Conservation (phyloP, 73 alveolate genomes). For the Paramecium sonneborni region DNA sequence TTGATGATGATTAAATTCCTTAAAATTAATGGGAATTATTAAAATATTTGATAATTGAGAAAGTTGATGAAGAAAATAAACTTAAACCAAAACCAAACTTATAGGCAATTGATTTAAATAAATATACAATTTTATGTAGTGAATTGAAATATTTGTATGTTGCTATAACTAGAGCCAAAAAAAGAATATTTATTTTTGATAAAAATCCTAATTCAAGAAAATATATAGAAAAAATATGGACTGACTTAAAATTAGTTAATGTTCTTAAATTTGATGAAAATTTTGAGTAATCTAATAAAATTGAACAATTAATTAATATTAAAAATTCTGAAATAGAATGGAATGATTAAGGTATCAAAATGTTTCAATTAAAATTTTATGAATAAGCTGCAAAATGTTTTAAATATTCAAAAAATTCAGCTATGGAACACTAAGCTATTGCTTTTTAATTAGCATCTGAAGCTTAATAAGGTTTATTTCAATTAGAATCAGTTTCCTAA, state of each 20-base stretch:
- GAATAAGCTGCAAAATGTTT: constrained; percentile 86
- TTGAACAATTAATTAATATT: neutral
- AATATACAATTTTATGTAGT: constrained; percentile 70
- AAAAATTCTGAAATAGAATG: constrained; percentile 73
- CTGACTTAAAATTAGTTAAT: constrained; percentile 6
- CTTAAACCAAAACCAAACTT: constrained; percentile 38
- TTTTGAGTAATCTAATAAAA: neutral
- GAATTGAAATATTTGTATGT: constrained; percentile 87
- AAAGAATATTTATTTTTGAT: constrained; percentile 82
- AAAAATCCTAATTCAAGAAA: constrained; percentile 69
- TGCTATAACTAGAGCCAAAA: constrained; percentile 88
- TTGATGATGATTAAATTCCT: constrained; percentile 58
- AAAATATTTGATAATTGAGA: constrained; percentile 9
- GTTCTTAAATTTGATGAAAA: neutral
- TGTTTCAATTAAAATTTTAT: constrained; percentile 80
- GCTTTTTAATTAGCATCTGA: constrained; percentile 77
- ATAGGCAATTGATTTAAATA: constrained; percentile 41
- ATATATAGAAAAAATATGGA: constrained; percentile 77
- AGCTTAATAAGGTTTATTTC: constrained; percentile 60
- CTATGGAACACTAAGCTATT: constrained; percentile 66
- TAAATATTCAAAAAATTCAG: constrained; percentile 71
- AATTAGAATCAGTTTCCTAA: neutral
- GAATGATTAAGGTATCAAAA: constrained; percentile 80
- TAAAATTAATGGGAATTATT: constrained; percentile 69
- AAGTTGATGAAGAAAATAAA: neutral